Evolutionary conservation across 2,329 filamentous ascomycete genomes (phyloP).

Genomic region (Pleomassaria siparia): DNA sequence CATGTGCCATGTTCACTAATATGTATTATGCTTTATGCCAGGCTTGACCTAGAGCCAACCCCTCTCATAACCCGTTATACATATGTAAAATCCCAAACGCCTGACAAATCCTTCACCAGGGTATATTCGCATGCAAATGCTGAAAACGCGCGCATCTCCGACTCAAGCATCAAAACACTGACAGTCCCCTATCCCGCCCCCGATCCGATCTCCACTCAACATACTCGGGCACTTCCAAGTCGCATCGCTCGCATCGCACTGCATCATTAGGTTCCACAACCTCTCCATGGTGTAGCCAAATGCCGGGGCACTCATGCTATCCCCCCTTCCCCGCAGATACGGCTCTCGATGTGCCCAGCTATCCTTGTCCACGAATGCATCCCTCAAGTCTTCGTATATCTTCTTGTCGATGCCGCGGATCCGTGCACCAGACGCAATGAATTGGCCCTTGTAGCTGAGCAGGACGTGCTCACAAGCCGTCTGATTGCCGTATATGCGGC

Average conservation of each 20-base stretch:
- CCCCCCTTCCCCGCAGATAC: conserved; percentile 22
- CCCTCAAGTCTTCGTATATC: conserved; percentile 38
- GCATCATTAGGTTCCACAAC: conserved; percentile 32
- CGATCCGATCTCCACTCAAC: conserved; percentile 26
- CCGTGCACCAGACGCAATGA: conserved; percentile 48
- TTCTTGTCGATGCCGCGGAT: conserved; percentile 41
- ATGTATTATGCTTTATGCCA: too few relatives aligned
- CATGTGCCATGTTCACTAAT: too few relatives aligned
- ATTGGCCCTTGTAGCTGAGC: conserved; percentile 52
- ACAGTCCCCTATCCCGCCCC: conserved; percentile 28
- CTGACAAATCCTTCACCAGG: too few relatives aligned
- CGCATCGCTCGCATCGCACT: conserved; percentile 29
- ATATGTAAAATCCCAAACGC: too few relatives aligned
- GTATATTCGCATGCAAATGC: too few relatives aligned
- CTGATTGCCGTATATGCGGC: conserved; percentile 19
- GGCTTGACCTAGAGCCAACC: too few relatives aligned
- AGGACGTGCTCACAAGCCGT: conserved; percentile 36
- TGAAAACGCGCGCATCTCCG: neutral
- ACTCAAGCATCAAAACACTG: conserved; percentile 31
- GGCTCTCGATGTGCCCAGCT: conserved; percentile 31
- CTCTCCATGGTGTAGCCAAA: conserved; percentile 35
- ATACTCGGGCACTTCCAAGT: conserved; percentile 32
- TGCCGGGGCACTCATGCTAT: conserved; percentile 27
- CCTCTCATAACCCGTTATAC: too few relatives aligned
- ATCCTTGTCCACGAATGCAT: conserved; percentile 23